These are phyloP conservation scores for Colletotrichum sp. DNA, from an alignment of 2,329 filamentous ascomycete species.

Conservation along the genomic window DNA sequence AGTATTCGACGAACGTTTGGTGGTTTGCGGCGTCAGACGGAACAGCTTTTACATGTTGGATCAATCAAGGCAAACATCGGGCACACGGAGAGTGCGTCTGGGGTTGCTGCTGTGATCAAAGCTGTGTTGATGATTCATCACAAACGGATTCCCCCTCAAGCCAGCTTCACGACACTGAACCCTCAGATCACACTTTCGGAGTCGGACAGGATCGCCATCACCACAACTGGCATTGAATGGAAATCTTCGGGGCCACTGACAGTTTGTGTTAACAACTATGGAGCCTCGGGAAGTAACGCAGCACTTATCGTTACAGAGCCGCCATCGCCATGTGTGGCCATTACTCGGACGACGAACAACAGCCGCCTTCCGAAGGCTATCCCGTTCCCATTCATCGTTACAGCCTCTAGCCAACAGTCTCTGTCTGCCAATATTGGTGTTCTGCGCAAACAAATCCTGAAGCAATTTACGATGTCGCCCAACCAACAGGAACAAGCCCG, in stretches of 20 bases:
- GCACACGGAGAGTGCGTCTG: constrained; percentile 22
- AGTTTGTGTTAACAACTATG: constrained; percentile 37
- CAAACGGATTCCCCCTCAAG: constrained; percentile 25
- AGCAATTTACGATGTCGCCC: neutral
- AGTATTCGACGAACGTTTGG: constrained; percentile 55
- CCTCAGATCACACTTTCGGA: neutral
- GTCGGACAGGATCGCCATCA: neutral
- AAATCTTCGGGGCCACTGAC: constrained; percentile 28
- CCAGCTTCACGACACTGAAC: constrained; percentile 32
- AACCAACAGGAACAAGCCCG: neutral
- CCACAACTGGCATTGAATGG: neutral
- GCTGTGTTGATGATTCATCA: constrained; percentile 30
- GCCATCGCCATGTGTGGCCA: neutral
- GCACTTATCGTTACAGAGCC: constrained; percentile 23
- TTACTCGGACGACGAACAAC: neutral
- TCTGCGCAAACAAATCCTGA: neutral
- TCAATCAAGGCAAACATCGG: constrained; percentile 49
- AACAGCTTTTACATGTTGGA: neutral
- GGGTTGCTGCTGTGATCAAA: constrained; percentile 28
- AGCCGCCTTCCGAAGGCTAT: neutral
- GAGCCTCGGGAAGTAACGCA: constrained; percentile 31
- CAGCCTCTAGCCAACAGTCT: neutral
- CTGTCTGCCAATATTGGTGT: neutral
- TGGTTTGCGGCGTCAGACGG: neutral
- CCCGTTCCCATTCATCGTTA: neutral